Evolutionary conservation across 306 rosid species (phyloP), one percentile per base, ranked within the genome.

Genomic region (Cucumis hystrix): DNA sequence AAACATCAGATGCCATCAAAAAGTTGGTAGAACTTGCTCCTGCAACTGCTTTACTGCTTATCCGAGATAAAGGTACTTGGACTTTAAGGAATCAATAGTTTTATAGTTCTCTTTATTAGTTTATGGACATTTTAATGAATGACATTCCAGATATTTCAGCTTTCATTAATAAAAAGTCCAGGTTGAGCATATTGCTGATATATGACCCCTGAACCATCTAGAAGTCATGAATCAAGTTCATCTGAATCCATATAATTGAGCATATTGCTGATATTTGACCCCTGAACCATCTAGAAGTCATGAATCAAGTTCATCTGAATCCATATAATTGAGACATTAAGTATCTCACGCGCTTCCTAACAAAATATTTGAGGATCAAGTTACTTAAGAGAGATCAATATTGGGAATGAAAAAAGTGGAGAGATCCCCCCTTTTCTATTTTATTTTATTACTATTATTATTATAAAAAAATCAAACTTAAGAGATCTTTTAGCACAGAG

Each of bases 1-100:
- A 96, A 87, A 96, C 99, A 51, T 96, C 99, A 30, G 98, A 96
- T 87, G 99, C 99, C 86, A 96, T 96, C 87, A 96, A 91, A 84
- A 96, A 96, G 83, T 83, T 96, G 85, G 93, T 96, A 75, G 97
- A 89, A 85, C 96, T 96, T 82, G 77, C 96, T 49, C 99, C 99
- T 33, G 90, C 99, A 73, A 91, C 92, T 49, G 97, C 99, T 39
- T 71, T 85, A 72, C 80, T 92, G 84, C 87, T 96, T 80, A 80
- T 91, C 80, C 88, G 83, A 81, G 97, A 91, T 65, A 91, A 88
- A 89, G 99, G 99, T 96, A 43, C 52, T 11, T 30, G 58, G 25
- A 25, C 72, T 43, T 68, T 45, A 75, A 37, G 20, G 20, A 49
- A 49, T 71, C 20, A 71, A 5, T 23, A 25, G 23, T 14, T 23